Evolutionary conservation across 352 stramenopile species (phyloP).

Genomic region (Phytophthora parvispora): DNA sequence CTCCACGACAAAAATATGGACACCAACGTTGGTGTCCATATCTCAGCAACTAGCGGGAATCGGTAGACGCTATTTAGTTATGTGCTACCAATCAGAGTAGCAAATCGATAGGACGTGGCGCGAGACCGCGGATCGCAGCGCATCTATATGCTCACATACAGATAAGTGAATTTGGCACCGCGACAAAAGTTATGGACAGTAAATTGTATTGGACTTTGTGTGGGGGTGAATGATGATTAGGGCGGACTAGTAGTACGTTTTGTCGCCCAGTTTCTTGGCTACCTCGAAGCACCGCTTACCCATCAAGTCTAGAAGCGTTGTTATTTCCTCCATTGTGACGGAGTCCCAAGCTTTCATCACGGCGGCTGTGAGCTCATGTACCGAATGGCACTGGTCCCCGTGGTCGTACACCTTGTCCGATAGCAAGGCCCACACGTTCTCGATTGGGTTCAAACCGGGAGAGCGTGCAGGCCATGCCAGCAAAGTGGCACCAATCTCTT

Average conservation of each 20-base stretch:
- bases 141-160: neutral
- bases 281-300: conserved; percentile 1
- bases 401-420: conserved; percentile 1
- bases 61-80: no score
- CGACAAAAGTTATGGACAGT: neutral
- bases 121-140: no score
- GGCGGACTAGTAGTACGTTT: no score
- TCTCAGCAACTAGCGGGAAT: no score
- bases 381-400: conserved; percentile 1
- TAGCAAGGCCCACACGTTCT: neutral
- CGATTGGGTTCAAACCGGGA: neutral
- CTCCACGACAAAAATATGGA: no score
- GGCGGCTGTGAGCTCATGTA: neutral
- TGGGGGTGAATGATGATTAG: neutral
- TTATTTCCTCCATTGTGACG: neutral
- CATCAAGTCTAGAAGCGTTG: neutral
- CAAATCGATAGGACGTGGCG: no score
- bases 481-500: neutral
- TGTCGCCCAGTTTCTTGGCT: conserved; percentile 4
- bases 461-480: conserved; percentile 1
- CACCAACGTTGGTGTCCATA: no score
- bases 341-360: neutral
- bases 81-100: no score
- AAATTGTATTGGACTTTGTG: neutral
- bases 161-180: neutral